Evolutionary conservation across 768 basidiomycete genomes (phyloP), one percentile per base, ranked within the genome.

Genomic region (Russula ochroleuca): DNA sequence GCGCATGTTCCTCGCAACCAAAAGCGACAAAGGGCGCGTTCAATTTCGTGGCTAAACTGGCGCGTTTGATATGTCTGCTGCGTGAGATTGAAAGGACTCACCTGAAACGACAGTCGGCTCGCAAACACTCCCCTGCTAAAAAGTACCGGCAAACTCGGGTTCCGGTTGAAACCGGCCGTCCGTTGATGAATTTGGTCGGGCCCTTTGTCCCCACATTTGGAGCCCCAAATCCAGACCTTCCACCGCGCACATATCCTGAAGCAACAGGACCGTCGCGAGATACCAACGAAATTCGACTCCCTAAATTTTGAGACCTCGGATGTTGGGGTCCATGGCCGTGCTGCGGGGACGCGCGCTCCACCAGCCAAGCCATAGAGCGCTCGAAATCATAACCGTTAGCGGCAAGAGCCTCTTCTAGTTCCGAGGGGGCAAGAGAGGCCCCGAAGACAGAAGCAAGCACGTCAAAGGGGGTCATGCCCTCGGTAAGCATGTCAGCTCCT

Each of bases 31-130:
- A 98, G 74, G 1, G 95, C 95, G 47, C 95, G 85, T 74, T 98
- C 95, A 4, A 97, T 83, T 71, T 98, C 95, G 72, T 97, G 95
- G 69, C 95, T 97, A 68, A 59, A 59, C 54, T 59, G 45, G 58
- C 58, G 63, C 31, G 67, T 65, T 57, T 60, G 23, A 56, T 49
- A 57, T 17, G 58, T 21, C 58, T 28, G 55, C 48, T 41, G 61
- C 25, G 4, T 14, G 3, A 14, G 63, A 58, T 5, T 51, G 25
- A 25, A 21, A 51, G 31, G 47, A 72, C 84, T 67, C 69, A 96
- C 96, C 94, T 98, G 79, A 98, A 99, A 61, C 96, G 86, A 77
- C 97, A 98, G 77, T 99, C 97, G 48, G 94, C 92, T 52, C 97
- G 78, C 62, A 98, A 77, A 72, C 97, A 99, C 75, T 98, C 95